Conservation (phyloP, 257 asterid species). For the Nicotiana sylvestris region DNA sequence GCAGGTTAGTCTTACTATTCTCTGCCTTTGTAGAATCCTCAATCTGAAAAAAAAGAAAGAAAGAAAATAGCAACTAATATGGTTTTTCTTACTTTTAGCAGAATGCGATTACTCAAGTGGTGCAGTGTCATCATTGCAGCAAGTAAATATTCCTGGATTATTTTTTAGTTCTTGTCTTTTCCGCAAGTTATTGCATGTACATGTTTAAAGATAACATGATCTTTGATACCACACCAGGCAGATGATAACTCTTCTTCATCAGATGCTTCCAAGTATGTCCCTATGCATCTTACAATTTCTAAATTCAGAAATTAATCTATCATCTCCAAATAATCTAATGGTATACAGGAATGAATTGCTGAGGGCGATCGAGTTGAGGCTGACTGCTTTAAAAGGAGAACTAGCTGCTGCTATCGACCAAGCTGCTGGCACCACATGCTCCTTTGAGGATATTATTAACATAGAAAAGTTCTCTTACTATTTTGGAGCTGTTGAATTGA, state of each 20-base stretch:
- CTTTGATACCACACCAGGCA: constrained; percentile 46
- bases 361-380: constrained; percentile 83
- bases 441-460: constrained; percentile 52
- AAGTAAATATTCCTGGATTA: constrained; percentile 4
- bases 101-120: neutral
- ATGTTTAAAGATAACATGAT: constrained; percentile 17
- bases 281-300: constrained; percentile 14
- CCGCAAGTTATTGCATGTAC: neutral
- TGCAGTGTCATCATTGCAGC: constrained; percentile 1
- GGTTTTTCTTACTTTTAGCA: constrained; percentile 3
- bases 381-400: constrained; percentile 60
- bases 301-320: neutral
- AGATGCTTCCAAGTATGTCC: constrained; percentile 79
- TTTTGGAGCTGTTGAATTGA: constrained; percentile 70
- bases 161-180: neutral
- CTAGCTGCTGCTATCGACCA: constrained; percentile 54
- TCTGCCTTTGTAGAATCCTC: neutral
- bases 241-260: constrained; percentile 33
- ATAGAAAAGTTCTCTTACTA: constrained; percentile 59
- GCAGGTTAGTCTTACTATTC: constrained; percentile 41
- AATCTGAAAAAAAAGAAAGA: neutral
- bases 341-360: constrained; percentile 74
- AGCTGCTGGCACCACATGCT: constrained; percentile 51
- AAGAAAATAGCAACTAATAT: neutral
- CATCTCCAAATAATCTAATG: constrained; percentile 19